Evolutionary conservation across 208 protist genomes (phyloP).

Genomic region (Polymyxa betae): DNA sequence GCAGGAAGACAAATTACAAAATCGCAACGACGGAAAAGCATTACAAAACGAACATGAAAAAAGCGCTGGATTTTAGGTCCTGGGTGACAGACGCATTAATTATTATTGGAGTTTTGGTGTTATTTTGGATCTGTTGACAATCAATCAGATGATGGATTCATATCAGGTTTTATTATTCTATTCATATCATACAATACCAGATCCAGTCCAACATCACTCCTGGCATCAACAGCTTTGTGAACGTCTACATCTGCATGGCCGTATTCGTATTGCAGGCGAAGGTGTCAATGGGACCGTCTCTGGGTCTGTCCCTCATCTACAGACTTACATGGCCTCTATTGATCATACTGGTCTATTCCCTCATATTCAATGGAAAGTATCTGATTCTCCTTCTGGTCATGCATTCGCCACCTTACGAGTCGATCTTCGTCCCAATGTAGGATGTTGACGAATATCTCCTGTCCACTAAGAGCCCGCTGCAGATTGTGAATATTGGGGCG

Average conservation of each 20-base stretch:
- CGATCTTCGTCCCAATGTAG: not conserved
- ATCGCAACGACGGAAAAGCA: no score
- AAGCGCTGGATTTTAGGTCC: no score
- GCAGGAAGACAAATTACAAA: no score
- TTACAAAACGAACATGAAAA: no score
- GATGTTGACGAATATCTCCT: not conserved
- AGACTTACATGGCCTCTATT: not conserved
- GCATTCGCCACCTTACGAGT: not conserved
- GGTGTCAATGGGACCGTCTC: constrained; percentile 37
- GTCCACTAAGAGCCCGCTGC: not conserved
- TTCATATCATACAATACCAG: not conserved
- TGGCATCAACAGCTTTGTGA: not conserved
- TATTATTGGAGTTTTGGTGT: no score
- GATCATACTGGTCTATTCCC: constrained; percentile 9
- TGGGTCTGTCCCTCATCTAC: not conserved
- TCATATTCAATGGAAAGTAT: constrained; percentile 32
- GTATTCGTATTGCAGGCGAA: constrained; percentile 18
- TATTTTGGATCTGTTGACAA: no score
- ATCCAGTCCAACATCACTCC: not conserved
- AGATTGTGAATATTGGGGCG: constrained; percentile 15
- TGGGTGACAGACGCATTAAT: no score
- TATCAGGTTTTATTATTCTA: constrained; percentile 31
- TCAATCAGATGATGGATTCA: no score
- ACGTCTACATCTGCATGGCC: constrained; percentile 20
- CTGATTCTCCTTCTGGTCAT: not conserved